Evolutionary conservation across 768 basidiomycete genomes (phyloP).

Genomic region (Boletus huronensis): DNA sequence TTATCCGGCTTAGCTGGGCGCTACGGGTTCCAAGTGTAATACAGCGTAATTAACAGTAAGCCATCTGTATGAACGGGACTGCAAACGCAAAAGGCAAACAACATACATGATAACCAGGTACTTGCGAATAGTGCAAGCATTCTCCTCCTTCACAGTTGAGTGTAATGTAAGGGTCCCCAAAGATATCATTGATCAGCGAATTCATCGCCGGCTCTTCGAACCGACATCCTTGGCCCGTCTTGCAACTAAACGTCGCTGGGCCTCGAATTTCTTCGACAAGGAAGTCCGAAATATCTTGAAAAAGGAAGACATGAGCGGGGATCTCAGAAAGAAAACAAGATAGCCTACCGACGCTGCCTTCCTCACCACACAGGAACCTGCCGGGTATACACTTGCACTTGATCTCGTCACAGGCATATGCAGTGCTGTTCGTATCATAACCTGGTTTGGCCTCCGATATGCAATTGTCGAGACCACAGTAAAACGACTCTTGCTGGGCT

Average conservation of each 20-base stretch:
- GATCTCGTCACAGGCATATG: conserved; percentile 79
- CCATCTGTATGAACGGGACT: background rate
- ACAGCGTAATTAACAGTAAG: background rate
- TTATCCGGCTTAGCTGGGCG: conserved; percentile 81
- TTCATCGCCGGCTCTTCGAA: conserved; percentile 99
- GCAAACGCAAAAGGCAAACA: background rate
- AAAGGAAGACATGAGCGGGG: background rate
- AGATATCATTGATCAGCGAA: conserved; percentile 86
- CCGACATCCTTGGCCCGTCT: conserved; percentile 64
- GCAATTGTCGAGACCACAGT: conserved; percentile 82
- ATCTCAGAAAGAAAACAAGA: background rate
- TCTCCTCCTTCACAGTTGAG: conserved; percentile 87
- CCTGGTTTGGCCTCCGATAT: conserved; percentile 42
- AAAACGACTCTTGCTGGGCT: conserved; percentile 90
- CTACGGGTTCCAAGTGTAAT: conserved; percentile 32
- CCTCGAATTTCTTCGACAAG: conserved; percentile 86
- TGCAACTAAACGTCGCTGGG: conserved; percentile 84
- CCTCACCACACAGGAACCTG: conserved; percentile 92
- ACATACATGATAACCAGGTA: conserved; percentile 82
- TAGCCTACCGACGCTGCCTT: conserved; percentile 85
- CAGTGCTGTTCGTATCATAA: conserved; percentile 67
- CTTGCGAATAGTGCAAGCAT: conserved; percentile 89
- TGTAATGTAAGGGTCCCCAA: conserved; percentile 89
- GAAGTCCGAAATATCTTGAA: conserved; percentile 85
- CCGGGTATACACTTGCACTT: conserved; percentile 92